Percentiles rank a stretch among this genome's conserved stretches.
These are phyloP conservation scores for Fragaria ananassa DNA, from an alignment of 306 rosid genomes.

Conservation along the genomic window DNA sequence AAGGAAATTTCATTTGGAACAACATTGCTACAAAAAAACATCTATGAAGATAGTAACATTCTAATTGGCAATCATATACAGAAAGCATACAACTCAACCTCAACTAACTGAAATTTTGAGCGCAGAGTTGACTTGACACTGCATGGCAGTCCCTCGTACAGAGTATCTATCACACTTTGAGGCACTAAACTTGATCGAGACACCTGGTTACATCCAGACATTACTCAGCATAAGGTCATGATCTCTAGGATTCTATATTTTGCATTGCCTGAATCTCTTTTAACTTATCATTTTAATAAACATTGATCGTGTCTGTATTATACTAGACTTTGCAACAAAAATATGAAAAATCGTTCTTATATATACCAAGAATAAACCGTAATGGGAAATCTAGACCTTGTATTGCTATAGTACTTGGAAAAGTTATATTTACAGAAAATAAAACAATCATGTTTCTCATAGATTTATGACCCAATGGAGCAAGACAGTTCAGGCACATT, in stretches of 20 bases:
- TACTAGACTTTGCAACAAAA: not conserved
- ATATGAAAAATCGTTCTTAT: not conserved
- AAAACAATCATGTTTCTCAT: too few relatives aligned
- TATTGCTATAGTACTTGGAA: not conserved
- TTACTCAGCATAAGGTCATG: conserved; percentile 18
- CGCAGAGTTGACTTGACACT: conserved; percentile 62
- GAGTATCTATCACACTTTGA: conserved; percentile 63
- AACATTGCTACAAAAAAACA: not conserved
- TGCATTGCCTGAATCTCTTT: not conserved
- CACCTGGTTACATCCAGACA: conserved; percentile 50
- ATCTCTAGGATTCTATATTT: not conserved
- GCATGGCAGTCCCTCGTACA: conserved; percentile 74
- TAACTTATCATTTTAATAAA: not conserved
- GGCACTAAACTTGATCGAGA: conserved; percentile 78
- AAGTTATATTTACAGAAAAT: not conserved
- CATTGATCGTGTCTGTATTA: not conserved
- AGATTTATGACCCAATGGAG: not conserved
- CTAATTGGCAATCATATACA: not conserved
- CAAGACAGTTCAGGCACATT: not conserved
- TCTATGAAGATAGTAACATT: not conserved
- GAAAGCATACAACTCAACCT: conserved; percentile 34
- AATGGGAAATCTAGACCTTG: not conserved
- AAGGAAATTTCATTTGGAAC: not conserved
- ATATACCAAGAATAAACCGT: not conserved
- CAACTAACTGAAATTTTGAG: conserved; percentile 56